A percentile compares a stretch with the other conserved stretches of the same genome.
Evolutionary conservation across 2,329 filamentous ascomycete genomes (phyloP).

Genomic region (Purpureocillium lavendulum): DNA sequence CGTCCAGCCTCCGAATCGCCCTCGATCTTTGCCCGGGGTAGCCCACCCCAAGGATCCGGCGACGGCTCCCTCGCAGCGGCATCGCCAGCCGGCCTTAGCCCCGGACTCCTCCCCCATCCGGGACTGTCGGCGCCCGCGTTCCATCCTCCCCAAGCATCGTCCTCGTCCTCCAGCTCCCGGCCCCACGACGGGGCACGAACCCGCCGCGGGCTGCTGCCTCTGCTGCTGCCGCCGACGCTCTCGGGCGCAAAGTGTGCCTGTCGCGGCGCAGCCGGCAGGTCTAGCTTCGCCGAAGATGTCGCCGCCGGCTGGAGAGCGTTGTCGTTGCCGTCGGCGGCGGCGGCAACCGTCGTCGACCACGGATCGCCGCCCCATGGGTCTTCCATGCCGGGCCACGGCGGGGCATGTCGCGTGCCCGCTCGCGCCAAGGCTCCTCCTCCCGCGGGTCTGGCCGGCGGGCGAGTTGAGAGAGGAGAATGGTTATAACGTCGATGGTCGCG

Average conservation of each 20-base stretch:
- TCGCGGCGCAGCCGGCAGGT: slow-evolving; percentile 23
- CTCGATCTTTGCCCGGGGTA: slow-evolving; percentile 18
- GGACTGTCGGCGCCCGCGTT: slow-evolving; percentile 15
- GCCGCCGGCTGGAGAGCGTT: not conserved
- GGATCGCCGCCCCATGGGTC: slow-evolving; percentile 53
- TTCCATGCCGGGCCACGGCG: slow-evolving; percentile 38
- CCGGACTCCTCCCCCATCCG: slow-evolving; percentile 23
- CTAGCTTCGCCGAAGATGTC: slow-evolving; percentile 20
- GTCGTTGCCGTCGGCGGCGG: too few relatives aligned
- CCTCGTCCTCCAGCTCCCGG: slow-evolving; percentile 12
- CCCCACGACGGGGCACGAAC: slow-evolving; percentile 20
- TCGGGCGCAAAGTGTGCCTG: slow-evolving; percentile 21
- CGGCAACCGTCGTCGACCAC: slow-evolving; percentile 41
- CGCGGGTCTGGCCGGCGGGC: too few relatives aligned
- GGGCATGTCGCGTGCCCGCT: slow-evolving; percentile 19
- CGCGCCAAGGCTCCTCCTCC: too few relatives aligned
- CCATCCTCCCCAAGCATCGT: slow-evolving; percentile 27
- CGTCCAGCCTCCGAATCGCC: slow-evolving; percentile 4
- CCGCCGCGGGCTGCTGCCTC: slow-evolving; percentile 12
- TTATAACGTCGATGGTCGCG: too few relatives aligned
- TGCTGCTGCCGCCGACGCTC: slow-evolving; percentile 3
- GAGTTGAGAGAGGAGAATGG: too few relatives aligned
- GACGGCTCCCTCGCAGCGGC: slow-evolving; percentile 15
- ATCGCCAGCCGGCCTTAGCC: slow-evolving; percentile 17
- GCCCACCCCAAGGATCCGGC: slow-evolving; percentile 17